Percentiles rank a stretch among this genome's conserved stretches.
phyloP scores from a whole-genome alignment of 2,329 filamentous ascomycete species.

The Claviceps maximensis region DNA sequence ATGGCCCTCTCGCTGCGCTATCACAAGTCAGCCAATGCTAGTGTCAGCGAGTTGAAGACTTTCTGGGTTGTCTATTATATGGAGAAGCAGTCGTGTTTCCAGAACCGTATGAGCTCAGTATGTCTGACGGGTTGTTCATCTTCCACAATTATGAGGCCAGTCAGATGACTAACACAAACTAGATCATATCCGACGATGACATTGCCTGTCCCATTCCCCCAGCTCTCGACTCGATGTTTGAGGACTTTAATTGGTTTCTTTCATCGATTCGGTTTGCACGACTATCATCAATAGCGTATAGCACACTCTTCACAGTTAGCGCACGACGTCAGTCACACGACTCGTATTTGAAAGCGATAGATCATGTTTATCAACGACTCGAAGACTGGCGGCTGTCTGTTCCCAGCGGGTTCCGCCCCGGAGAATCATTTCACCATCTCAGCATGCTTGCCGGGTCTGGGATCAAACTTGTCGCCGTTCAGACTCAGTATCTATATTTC shows the following conservation, averaged over 20 bases:
- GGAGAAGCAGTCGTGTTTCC: constrained; percentile 23
- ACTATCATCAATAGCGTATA: constrained; percentile 20
- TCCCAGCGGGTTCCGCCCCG: constrained; percentile 18
- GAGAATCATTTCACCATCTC: constrained; percentile 10
- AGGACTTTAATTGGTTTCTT: constrained; percentile 22
- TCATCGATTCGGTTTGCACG: constrained; percentile 17
- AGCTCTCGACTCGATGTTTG: constrained; percentile 18
- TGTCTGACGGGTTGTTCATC: constrained; percentile 4
- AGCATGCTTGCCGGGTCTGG: constrained; percentile 7
- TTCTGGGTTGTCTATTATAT: constrained; percentile 28
- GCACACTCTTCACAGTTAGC: constrained; percentile 21
- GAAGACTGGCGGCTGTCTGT: constrained; percentile 19
- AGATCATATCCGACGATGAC: constrained; percentile 24
- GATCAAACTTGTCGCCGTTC: constrained; percentile 12
- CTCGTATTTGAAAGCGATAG: constrained; percentile 10
- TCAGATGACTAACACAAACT: not conserved
- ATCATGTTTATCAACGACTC: constrained; percentile 12
- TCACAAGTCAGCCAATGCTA: constrained; percentile 11
- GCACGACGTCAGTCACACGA: constrained; percentile 13
- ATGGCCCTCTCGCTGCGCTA: constrained; percentile 20
- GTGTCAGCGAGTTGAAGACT: constrained; percentile 11
- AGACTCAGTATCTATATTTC: constrained; percentile 19
- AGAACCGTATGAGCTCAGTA: constrained; percentile 18
- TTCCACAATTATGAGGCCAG: not conserved
- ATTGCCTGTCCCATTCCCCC: constrained; percentile 22